A percentile compares a stretch with the other conserved stretches of the same genome.
phyloP scores from a whole-genome alignment of 83 land plant species.

The Thuja plicata region DNA sequence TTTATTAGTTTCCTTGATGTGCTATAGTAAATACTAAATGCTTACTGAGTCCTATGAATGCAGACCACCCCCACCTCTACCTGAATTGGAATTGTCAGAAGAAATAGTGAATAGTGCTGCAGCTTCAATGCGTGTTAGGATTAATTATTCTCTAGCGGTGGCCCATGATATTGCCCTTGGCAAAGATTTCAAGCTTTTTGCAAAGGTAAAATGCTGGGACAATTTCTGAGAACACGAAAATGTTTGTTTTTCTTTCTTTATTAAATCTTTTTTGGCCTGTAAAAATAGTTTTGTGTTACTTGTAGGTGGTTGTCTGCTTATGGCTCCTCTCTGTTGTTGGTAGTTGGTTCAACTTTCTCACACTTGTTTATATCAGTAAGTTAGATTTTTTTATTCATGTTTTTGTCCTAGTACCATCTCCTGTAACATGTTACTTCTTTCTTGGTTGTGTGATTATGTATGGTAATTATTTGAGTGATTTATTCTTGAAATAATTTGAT shows the following conservation, averaged over 20 bases:
- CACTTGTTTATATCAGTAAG: slow-evolving; percentile 68
- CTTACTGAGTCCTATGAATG: not conserved
- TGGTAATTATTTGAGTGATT: not conserved
- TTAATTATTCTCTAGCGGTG: slow-evolving; percentile 48
- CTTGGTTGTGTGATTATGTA: not conserved
- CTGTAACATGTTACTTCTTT: not conserved
- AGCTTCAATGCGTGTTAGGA: slow-evolving; percentile 26
- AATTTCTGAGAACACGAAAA: not conserved
- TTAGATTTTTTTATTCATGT: not conserved
- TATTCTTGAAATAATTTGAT: not conserved
- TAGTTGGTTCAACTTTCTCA: slow-evolving; percentile 55
- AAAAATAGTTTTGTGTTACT: not conserved
- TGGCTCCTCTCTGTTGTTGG: slow-evolving; percentile 62
- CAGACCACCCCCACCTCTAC: slow-evolving; percentile 83
- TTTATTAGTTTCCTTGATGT: not conserved
- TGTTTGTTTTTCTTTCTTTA: not conserved
- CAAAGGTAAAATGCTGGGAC: slow-evolving; percentile 30
- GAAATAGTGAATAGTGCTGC: slow-evolving; percentile 55
- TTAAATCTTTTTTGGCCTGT: not conserved
- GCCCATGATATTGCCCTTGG: slow-evolving; percentile 69
- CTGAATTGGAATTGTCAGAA: slow-evolving; percentile 64
- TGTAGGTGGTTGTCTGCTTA: slow-evolving; percentile 38
- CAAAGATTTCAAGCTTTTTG: slow-evolving; percentile 59
- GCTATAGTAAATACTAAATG: not conserved
- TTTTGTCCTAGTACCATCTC: not conserved